Conservation (phyloP, 441 rosid genomes). For the Daphne laureola region DNA sequence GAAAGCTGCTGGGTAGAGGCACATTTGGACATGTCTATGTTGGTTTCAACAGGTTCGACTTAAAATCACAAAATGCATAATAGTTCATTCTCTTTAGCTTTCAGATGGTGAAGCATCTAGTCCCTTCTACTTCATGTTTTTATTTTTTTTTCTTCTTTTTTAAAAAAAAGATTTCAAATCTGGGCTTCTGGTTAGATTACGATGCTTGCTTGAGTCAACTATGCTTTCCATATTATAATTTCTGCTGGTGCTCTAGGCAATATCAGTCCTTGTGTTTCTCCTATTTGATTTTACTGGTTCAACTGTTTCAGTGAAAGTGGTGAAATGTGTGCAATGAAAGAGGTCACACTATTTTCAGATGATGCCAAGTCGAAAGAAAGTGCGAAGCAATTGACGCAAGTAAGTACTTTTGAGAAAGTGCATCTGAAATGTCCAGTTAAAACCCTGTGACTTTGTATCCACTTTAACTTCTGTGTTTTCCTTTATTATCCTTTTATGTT, state of each 20-base stretch:
- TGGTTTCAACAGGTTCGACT: conserved; percentile 43
- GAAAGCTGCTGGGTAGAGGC: conserved; percentile 51
- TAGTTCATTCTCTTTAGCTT: conserved; percentile 5
- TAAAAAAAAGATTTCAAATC: neutral
- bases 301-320: conserved; percentile 38
- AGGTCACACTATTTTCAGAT: conserved; percentile 46
- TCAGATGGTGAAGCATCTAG: neutral
- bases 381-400: conserved; percentile 58
- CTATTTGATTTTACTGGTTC: conserved; percentile 10
- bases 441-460: neutral
- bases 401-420: conserved; percentile 6
- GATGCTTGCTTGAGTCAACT: neutral
- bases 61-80: neutral
- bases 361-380: conserved; percentile 58
- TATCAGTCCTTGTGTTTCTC: conserved; percentile 8
- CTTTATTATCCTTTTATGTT: neutral
- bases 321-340: conserved; percentile 62
- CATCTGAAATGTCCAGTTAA: neutral
- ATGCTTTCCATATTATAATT: neutral
- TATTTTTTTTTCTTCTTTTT: conserved; percentile 7
- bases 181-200: neutral
- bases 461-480: too few relatives aligned
- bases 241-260: neutral
- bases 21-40: conserved; percentile 53
- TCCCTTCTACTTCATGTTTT: too few relatives aligned